Evolutionary conservation across 169 alveolate genomes (phyloP), one percentile per base, ranked within the genome.

Genomic region (Cryptosporidium viatorum): DNA sequence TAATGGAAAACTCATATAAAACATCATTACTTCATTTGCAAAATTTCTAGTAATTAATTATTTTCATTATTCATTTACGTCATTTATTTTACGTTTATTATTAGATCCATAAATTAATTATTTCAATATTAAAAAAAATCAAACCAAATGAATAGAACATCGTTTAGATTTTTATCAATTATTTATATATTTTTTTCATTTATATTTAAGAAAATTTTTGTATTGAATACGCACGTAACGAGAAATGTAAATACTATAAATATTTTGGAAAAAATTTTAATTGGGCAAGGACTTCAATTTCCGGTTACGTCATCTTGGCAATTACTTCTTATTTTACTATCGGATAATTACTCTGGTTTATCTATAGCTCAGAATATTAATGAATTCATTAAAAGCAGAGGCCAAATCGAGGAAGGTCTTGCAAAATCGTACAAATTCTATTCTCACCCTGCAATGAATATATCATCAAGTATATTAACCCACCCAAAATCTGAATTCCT

Each of bases 221-320:
- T 55, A 21, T 9, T 26, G 2, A 55, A 26, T 10, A 26, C 35
- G 5, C 29, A 55, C 7, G 21, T 26, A 16, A 9, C 67, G 3
- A 55, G 10, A 23, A 26, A 26, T 21, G 6, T 55, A n/a, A 55
- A 55, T 9, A 1, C 14, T 26, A 8, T 14, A 71, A 33, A 62
- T n/a, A 23, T 16, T 26, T 10, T 80, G 21, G 89, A 80, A 62
- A 48, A 41, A 41, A 62, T 26, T 21, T 1, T 80, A 31, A 16
- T 65, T 60, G 31, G 35, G 39, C 45, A 41, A n/a, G 89, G 80
- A 2, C 18, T 80, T 12, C 9, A 43, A 16, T 16, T 62, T 0
- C 80, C 75, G 0, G 70, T 65, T 23, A 62, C 89, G 5, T 14
- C 89, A 21, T 41, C 80, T 16, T 80, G 89, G 89, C 89, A 80